These are phyloP conservation scores for Venturia nashicola DNA, from an alignment of 2,329 filamentous ascomycete species.

Conservation along the genomic window DNA sequence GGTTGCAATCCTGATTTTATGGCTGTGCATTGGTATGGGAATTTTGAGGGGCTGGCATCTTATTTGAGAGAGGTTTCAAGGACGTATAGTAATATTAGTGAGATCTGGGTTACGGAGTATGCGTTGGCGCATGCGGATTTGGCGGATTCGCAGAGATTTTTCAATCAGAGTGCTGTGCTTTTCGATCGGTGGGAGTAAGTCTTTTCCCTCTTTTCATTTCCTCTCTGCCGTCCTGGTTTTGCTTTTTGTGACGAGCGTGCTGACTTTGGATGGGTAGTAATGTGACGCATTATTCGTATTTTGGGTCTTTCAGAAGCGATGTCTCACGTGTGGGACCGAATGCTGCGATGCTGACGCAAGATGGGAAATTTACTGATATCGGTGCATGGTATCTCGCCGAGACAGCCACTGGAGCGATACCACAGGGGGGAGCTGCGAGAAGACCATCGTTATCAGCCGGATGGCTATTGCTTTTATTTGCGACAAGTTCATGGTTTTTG, in stretches of 20 bases:
- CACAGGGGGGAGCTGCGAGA: neutral
- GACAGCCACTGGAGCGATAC: slow-evolving; percentile 7
- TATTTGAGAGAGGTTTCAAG: slow-evolving; percentile 50
- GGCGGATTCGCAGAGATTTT: slow-evolving; percentile 49
- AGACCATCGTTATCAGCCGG: neutral
- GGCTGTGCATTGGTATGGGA: slow-evolving; percentile 45
- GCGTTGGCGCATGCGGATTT: slow-evolving; percentile 47
- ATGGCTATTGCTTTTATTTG: neutral
- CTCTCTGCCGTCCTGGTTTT: neutral
- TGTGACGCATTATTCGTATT: slow-evolving; percentile 60
- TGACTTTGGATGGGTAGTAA: slow-evolving; percentile 24
- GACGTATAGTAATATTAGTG: slow-evolving; percentile 32
- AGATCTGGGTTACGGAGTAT: slow-evolving; percentile 72
- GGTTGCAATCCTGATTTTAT: slow-evolving; percentile 37
- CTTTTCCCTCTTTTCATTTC: neutral
- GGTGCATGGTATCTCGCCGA: slow-evolving; percentile 64
- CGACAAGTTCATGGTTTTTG: neutral
- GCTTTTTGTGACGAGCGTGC: neutral
- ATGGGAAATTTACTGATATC: slow-evolving; percentile 61
- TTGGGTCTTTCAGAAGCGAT: slow-evolving; percentile 58
- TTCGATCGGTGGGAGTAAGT: slow-evolving; percentile 49
- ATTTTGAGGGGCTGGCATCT: slow-evolving; percentile 55
- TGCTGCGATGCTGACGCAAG: slow-evolving; percentile 54
- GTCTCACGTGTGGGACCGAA: slow-evolving; percentile 66
- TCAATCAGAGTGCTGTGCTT: slow-evolving; percentile 52